Conservation (phyloP, 2,329 filamentous ascomycete genomes). For the Fusarium xylarioides region DNA sequence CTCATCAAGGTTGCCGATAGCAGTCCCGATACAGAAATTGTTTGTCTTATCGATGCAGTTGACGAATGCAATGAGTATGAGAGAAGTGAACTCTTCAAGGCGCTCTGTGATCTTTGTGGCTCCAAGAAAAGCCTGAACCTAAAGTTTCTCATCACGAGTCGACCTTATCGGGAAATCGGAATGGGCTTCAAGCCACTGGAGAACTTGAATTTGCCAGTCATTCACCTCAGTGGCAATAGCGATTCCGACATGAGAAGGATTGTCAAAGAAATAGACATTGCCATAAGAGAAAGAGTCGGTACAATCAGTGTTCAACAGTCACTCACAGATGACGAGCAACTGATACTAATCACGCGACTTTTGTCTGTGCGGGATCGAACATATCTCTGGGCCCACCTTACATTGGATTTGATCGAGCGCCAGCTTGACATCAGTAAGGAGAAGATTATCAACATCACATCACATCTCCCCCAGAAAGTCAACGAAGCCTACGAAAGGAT, state of each 20-base stretch:
- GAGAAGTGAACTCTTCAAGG: neutral
- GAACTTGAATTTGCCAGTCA: neutral
- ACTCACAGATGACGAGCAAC: neutral
- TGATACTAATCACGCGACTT: neutral
- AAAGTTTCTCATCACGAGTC: neutral
- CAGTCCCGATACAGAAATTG: neutral
- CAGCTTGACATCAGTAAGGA: neutral
- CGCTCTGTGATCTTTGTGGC: neutral
- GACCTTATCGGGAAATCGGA: neutral
- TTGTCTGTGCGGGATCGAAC: neutral
- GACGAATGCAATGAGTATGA: neutral
- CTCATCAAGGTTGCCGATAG: neutral
- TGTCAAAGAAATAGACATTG: neutral
- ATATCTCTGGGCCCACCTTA: neutral
- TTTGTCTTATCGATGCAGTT: neutral
- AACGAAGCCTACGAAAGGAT: neutral
- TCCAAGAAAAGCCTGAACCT: neutral
- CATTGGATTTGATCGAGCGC: neutral
- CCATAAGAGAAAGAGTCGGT: neutral
- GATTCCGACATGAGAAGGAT: neutral
- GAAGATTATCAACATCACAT: neutral
- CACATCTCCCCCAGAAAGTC: neutral
- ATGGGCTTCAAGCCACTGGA: neutral
- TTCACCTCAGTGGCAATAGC: neutral
- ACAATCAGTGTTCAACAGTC: rapidly evolving